A percentile compares a stretch with the other conserved stretches of the same genome.
Conservation (phyloP, 1,139 yeast genomes). For the Candida frijolesensis region DNA sequence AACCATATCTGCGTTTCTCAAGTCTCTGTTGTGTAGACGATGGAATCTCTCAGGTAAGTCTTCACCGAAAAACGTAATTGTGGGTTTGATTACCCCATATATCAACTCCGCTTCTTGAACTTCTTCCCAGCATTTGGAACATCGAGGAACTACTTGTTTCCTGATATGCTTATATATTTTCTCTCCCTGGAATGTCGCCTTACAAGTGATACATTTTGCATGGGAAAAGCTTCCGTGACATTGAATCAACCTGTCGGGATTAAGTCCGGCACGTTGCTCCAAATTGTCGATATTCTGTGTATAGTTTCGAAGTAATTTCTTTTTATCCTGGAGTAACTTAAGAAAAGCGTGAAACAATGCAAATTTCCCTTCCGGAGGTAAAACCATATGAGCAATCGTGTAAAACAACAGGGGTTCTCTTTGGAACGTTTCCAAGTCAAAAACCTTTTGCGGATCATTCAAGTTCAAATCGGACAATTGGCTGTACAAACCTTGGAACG, state of each 20-base stretch:
- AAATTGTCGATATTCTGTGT: conserved; percentile 93
- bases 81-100: conserved; percentile 89
- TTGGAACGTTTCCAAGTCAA: conserved; percentile 70
- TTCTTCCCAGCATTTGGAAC: conserved; percentile 63
- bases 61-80: conserved; percentile 91
- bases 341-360: conserved; percentile 88
- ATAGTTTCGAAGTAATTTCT: conserved; percentile 78
- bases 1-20: conserved; percentile 69
- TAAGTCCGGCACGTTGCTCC: conserved; percentile 79
- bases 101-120: conserved; percentile 44
- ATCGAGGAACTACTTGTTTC: conserved; percentile 62
- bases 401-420: conserved; percentile 82
- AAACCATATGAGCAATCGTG: conserved; percentile 79
- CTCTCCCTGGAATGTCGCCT: conserved; percentile 66
- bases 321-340: conserved; percentile 70
- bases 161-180: conserved; percentile 64
- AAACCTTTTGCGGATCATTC: conserved; percentile 90
- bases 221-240: conserved; percentile 95
- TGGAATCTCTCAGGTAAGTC: conserved; percentile 76
- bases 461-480: conserved; percentile 69
- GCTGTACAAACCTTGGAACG: conserved; percentile 81
- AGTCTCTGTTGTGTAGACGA: conserved; percentile 55
- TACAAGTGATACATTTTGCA: conserved; percentile 84
- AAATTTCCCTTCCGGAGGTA: conserved; percentile 73
- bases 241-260: conserved; percentile 70